phyloP scores from a whole-genome alignment of 2,329 filamentous ascomycete species.

The Fusarium sp. region DNA sequence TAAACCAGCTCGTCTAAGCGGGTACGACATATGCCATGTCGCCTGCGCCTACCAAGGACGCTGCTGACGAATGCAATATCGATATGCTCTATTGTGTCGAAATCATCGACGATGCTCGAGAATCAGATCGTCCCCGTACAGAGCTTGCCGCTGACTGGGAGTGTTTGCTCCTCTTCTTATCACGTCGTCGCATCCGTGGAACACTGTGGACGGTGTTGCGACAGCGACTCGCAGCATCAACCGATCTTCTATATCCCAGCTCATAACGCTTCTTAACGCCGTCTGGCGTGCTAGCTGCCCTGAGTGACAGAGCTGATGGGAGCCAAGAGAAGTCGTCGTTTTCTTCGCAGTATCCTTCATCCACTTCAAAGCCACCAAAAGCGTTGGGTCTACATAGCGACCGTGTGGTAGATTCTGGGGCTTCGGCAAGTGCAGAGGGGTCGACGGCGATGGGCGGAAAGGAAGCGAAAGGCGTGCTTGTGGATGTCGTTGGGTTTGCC shows the following conservation, averaged over 20 bases:
- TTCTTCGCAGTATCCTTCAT: constrained; percentile 48
- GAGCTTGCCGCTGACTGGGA: constrained; percentile 17
- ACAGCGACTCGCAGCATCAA: constrained; percentile 44
- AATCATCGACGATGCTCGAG: constrained; percentile 16
- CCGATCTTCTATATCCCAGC: constrained; percentile 41
- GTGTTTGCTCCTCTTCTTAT: constrained; percentile 39
- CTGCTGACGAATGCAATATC: not conserved
- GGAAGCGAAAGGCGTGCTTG: not conserved
- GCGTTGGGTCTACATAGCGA: constrained; percentile 15
- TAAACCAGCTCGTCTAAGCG: constrained; percentile 11
- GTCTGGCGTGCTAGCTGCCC: constrained; percentile 18
- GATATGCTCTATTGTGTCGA: constrained; percentile 8
- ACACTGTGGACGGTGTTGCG: constrained; percentile 42
- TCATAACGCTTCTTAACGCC: constrained; percentile 42
- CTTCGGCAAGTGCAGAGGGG: constrained; percentile 6
- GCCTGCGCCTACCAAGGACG: constrained; percentile 19
- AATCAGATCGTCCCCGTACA: not conserved
- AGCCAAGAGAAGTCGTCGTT: constrained; percentile 47
- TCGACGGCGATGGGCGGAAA: constrained; percentile 15
- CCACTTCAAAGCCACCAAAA: constrained; percentile 41
- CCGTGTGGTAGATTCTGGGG: not conserved
- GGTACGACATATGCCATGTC: constrained; percentile 12
- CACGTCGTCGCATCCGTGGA: constrained; percentile 47
- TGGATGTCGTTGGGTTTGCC: not conserved
- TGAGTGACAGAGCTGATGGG: constrained; percentile 25